Percentiles rank a stretch among this genome's conserved stretches.
phyloP scores from a whole-genome alignment of 73 alveolate genomes.

The Paramecium biaurelia region DNA sequence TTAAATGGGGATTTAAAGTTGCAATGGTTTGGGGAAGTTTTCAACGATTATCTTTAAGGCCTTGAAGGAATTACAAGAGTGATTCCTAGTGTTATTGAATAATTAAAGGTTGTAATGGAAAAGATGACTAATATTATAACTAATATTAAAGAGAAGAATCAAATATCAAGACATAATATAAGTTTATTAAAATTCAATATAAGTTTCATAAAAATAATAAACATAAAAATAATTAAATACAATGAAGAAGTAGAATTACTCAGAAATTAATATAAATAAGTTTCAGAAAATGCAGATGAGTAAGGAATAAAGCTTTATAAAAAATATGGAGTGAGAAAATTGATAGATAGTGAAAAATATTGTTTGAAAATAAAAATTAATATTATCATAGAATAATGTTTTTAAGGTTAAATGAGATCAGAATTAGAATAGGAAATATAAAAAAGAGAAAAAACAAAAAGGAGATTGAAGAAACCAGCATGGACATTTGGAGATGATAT shows the following conservation, averaged over 20 bases:
- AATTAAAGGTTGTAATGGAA: background rate
- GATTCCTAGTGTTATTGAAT: background rate
- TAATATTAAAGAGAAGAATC: background rate
- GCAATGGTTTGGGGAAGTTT: conserved; percentile 8
- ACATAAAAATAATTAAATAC: background rate
- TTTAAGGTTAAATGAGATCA: background rate
- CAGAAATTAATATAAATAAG: background rate
- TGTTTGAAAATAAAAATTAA: background rate
- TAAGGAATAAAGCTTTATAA: background rate
- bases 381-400: background rate
- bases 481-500: conserved; percentile 24
- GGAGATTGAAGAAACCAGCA: background rate
- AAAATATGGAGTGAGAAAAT: background rate
- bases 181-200: background rate
- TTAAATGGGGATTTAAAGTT: background rate
- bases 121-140: background rate
- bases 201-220: background rate
- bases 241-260: background rate
- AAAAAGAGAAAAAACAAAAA: background rate
- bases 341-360: background rate
- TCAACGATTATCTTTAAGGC: background rate
- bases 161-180: background rate
- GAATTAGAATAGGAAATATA: background rate
- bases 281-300: background rate
- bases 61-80: background rate